These are phyloP conservation scores for Colletotrichum euphorbiae DNA, from an alignment of 2,329 filamentous ascomycete species.

Conservation along the genomic window DNA sequence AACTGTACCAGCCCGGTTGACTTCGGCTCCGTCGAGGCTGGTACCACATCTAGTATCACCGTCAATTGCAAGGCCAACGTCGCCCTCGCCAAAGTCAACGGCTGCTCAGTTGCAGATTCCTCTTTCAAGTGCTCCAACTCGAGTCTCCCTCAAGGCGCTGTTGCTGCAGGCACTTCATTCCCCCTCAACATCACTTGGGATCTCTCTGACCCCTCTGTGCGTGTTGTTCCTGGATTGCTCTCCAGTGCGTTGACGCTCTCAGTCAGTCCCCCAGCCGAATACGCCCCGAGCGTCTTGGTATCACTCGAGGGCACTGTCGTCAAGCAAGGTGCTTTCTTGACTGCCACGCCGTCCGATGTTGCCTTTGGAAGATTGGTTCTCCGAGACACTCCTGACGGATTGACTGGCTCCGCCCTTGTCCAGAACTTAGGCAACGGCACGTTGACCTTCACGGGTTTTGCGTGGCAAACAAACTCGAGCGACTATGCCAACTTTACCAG, in stretches of 20 bases:
- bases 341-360: conserved; percentile 50
- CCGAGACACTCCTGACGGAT: conserved; percentile 42
- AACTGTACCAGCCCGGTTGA: conserved; percentile 54
- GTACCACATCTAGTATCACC: conserved; percentile 45
- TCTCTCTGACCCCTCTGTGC: conserved; percentile 45
- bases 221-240: conserved; percentile 50
- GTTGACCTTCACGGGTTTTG: conserved; percentile 51
- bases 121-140: conserved; percentile 52
- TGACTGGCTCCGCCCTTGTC: conserved; percentile 46
- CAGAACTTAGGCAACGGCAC: conserved; percentile 52
- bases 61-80: conserved; percentile 54
- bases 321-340: conserved; percentile 50
- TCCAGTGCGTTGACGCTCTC: conserved; percentile 52
- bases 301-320: conserved; percentile 53
- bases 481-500: conserved; percentile 49
- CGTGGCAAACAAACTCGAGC: conserved; percentile 47
- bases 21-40: conserved; percentile 53
- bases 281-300: conserved; percentile 51
- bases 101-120: conserved; percentile 50
- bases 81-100: conserved; percentile 50
- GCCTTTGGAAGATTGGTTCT: conserved; percentile 55
- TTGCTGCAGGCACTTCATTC: conserved; percentile 52
- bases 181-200: conserved; percentile 55
- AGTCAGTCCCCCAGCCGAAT: conserved; percentile 52
- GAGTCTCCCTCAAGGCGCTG: conserved; percentile 50